phyloP scores from a whole-genome alignment of 2,329 filamentous ascomycete species.

The Fusarium gaditjirri region DNA sequence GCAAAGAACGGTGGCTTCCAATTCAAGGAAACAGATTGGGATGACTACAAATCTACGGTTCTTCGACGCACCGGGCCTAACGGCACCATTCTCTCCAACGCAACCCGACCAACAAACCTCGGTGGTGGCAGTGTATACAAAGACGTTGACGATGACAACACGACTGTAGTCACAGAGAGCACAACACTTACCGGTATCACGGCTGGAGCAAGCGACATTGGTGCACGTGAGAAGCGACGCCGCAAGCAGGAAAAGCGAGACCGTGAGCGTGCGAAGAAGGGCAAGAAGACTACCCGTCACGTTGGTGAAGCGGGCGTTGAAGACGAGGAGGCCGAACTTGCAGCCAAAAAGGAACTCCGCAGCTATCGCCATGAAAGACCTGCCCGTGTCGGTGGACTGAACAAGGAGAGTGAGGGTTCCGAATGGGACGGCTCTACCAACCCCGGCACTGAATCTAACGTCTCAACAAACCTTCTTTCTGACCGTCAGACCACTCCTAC shows the following conservation, averaged over 20 bases:
- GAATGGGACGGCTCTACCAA: constrained; percentile 79
- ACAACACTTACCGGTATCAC: constrained; percentile 65
- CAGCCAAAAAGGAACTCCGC: constrained; percentile 75
- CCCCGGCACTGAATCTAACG: constrained; percentile 71
- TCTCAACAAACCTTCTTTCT: constrained; percentile 69
- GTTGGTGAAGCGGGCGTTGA: constrained; percentile 68
- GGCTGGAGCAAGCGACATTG: constrained; percentile 66
- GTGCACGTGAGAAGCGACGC: constrained; percentile 65
- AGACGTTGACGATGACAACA: constrained; percentile 66
- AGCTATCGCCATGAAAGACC: constrained; percentile 88
- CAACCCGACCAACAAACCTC: constrained; percentile 82
- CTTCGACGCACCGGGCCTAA: constrained; percentile 89
- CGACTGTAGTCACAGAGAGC: constrained; percentile 58
- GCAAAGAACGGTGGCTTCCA: constrained; percentile 95
- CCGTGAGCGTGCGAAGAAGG: constrained; percentile 52
- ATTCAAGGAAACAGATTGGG: constrained; percentile 89
- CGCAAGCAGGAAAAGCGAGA: constrained; percentile 63
- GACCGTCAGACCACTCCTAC: constrained; percentile 68
- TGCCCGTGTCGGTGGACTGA: constrained; percentile 89
- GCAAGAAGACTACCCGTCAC: constrained; percentile 59
- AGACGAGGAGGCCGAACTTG: constrained; percentile 72
- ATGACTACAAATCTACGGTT: constrained; percentile 97
- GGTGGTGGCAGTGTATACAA: constrained; percentile 90
- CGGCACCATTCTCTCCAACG: constrained; percentile 84
- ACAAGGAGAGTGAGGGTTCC: constrained; percentile 81